A percentile compares a stretch with the other conserved stretches of the same genome.
Conservation (phyloP, 495 filamentous ascomycete species). For the Lophiotrema nucula region DNA sequence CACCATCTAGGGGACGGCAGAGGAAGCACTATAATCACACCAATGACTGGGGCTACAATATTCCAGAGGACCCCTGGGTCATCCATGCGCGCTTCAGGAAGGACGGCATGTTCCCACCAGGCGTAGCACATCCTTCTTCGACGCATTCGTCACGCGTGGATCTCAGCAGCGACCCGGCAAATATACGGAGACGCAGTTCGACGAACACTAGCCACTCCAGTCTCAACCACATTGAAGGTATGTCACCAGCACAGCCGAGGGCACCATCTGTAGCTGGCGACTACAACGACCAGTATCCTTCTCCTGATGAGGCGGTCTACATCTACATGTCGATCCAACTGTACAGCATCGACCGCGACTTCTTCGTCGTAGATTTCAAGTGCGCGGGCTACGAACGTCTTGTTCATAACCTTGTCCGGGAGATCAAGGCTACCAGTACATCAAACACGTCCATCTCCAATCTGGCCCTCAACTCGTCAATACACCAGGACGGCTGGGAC, state of each 20-base stretch:
- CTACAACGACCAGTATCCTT: conserved; percentile 12
- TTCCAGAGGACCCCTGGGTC: conserved; percentile 93
- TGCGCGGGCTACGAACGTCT: conserved; percentile 95
- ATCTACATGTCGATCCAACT: conserved; percentile 96
- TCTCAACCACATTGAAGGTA: conserved; percentile 18
- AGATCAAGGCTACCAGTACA: conserved; percentile 30
- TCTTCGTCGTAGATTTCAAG: conserved; percentile 97
- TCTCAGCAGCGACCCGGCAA: conserved; percentile 41
- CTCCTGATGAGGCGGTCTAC: conserved; percentile 55
- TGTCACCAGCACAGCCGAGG: background rate
- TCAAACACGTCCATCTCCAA: conserved; percentile 20
- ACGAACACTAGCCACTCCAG: conserved; percentile 44
- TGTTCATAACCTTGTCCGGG: conserved; percentile 41
- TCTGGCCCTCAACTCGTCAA: background rate
- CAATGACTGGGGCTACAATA: conserved; percentile 60
- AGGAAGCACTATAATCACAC: conserved; percentile 34
- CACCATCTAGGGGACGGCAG: conserved; percentile 13
- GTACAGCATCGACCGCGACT: conserved; percentile 89
- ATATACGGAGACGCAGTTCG: conserved; percentile 44
- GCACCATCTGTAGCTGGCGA: conserved; percentile 1
- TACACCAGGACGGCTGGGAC: conserved; percentile 22
- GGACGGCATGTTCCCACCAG: conserved; percentile 62
- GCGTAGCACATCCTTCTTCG: conserved; percentile 52
- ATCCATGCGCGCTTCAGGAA: conserved; percentile 86
- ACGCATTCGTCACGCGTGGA: conserved; percentile 60